Evolutionary conservation across 192 early-diverging fungal species (phyloP), one percentile per base, ranked within the genome.

Genomic region (Rhizoclosmatium sp.): DNA sequence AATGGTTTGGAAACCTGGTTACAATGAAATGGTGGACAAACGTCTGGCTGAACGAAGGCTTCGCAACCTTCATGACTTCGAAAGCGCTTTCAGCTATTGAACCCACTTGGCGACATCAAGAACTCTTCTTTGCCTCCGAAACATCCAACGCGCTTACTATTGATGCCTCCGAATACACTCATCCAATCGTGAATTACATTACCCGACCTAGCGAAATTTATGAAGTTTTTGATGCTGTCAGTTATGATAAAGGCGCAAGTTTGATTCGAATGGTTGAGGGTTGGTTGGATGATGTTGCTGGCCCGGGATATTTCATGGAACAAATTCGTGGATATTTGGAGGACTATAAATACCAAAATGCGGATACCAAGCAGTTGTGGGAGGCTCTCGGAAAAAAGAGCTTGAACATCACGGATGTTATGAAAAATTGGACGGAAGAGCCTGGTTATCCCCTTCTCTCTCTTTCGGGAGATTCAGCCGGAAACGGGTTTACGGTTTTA

Each of bases 141-240:
- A 74, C 73, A 23, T 21, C 79, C 4, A 31, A 46, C 44, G 86
- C 86, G 14, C 47, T 87, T 10, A 21, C 58, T 23, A 60, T 78
- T 7, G 86, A 87, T 64, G 76, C 75, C 47, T 45, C 80, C 16
- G 45, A 59, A 4, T 78, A 51, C 31, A 79, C 78, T 14, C 86
- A 86, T 66, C 82, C 84, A 2, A 78, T 87, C 41, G 82, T 76
- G 7, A 60, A 65, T 4, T 39, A 47, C 12, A 79, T 85, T 39
- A 44, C 65, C 7, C 62, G 78, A 21, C 75, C 81, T 2, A 39
- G 19, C 2, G 79, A 84, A 47, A 80, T 87, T 46, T 23, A 60
- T 12, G 92, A 94, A 76, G 94, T 96, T 59, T 98, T 98, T 79
- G 96, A 98, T 79, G 93, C 92, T 23, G 94, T 98, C 71, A 85